Conservation (phyloP, 768 basidiomycete species). For the Tricholoma saponaceum region DNA sequence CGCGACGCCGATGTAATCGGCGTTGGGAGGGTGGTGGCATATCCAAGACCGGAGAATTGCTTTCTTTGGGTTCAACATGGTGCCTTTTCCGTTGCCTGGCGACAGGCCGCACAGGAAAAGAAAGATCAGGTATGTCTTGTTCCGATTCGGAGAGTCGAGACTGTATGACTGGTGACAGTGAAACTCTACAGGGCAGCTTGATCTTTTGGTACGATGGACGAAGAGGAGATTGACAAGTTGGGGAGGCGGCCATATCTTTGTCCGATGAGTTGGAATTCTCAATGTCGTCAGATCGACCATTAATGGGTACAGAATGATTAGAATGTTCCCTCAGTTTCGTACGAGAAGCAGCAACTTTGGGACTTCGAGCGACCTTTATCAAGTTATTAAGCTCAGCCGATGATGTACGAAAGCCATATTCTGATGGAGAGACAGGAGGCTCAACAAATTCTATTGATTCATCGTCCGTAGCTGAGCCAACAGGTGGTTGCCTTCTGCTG, state of each 20-base stretch:
- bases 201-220: constrained; percentile 12
- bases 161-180: constrained; percentile 26
- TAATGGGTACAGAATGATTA: constrained; percentile 3
- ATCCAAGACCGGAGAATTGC: constrained; percentile 26
- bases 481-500: constrained; percentile 2
- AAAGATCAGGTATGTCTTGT: constrained; percentile 20
- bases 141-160: constrained; percentile 15
- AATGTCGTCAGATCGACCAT: constrained; percentile 11
- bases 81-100: constrained; percentile 17
- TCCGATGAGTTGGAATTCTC: constrained; percentile 7
- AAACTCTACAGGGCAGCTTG: neutral
- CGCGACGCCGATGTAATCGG: constrained; percentile 30
- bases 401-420: neutral
- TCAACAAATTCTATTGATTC: constrained; percentile 21
- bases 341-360: neutral
- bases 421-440: neutral
- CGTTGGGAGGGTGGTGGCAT: constrained; percentile 29
- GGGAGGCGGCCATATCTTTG: constrained; percentile 4
- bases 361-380: constrained; percentile 15
- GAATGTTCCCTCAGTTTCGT: neutral
- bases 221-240: constrained; percentile 8
- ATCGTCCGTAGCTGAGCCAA: constrained; percentile 3
- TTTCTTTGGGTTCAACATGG: constrained; percentile 26
- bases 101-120: constrained; percentile 23
- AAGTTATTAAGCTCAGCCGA: constrained; percentile 16